A percentile compares a stretch with the other conserved stretches of the same genome.
phyloP scores from a whole-genome alignment of 176 grass and related monocot species.

The Oryza glumipatula region DNA sequence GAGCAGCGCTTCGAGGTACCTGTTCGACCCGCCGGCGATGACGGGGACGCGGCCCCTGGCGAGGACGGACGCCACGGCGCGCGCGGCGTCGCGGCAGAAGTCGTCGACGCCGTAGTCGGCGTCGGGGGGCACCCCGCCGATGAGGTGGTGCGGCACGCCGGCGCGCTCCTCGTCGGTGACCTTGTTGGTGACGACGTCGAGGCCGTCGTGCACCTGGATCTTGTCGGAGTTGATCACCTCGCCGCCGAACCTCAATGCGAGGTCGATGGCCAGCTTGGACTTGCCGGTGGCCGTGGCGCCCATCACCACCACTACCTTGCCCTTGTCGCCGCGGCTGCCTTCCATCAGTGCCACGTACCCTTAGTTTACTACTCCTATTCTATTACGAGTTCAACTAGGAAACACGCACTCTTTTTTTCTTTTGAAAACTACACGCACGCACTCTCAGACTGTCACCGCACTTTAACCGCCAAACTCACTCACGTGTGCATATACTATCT shows the following conservation, averaged over 20 bases:
- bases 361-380: no score
- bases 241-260: slow-evolving; percentile 15
- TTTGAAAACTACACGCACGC: no score
- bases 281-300: slow-evolving; percentile 41
- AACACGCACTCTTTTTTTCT: no score
- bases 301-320: slow-evolving; percentile 30
- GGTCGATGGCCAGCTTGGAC: slow-evolving; percentile 33
- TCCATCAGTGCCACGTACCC: background rate
- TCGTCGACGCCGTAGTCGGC: background rate
- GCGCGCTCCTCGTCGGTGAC: background rate
- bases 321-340: background rate
- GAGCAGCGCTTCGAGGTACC: slow-evolving; percentile 24
- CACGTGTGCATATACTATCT: no score
- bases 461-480: no score
- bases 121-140: slow-evolving; percentile 10
- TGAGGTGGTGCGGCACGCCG: slow-evolving; percentile 42
- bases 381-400: no score
- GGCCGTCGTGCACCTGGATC: slow-evolving; percentile 39
- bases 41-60: slow-evolving; percentile 22
- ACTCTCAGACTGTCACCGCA: no score
- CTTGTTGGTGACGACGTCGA: slow-evolving; percentile 36
- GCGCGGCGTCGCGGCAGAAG: slow-evolving; percentile 8
- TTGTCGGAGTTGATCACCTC: slow-evolving; percentile 41
- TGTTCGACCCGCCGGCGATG: slow-evolving; percentile 37
- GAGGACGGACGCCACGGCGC: background rate